These are phyloP conservation scores for Wolfiporia cocos DNA, from an alignment of 1,284 basidiomycete genomes.

Conservation along the genomic window DNA sequence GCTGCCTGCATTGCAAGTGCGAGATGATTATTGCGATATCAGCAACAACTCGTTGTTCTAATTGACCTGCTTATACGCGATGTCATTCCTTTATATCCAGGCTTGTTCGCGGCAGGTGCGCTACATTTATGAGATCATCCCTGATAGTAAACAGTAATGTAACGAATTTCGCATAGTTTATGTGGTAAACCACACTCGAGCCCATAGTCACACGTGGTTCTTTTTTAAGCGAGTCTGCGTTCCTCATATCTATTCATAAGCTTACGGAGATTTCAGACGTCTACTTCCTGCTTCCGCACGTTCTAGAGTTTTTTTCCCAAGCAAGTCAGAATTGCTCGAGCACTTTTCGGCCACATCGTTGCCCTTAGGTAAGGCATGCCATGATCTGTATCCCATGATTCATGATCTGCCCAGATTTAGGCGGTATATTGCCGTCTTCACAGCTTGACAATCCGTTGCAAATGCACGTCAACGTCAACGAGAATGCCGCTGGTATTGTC, in stretches of 20 bases:
- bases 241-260: background rate
- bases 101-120: constrained; percentile 69
- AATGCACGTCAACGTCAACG: constrained; percentile 10
- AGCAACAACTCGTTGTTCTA: constrained; percentile 54
- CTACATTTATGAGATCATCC: too few relatives aligned
- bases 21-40: constrained; percentile 2
- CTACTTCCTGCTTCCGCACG: constrained; percentile 66
- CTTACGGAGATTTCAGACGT: constrained; percentile 35
- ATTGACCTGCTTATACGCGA: constrained; percentile 62
- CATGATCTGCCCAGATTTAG: constrained; percentile 48
- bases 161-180: constrained; percentile 52
- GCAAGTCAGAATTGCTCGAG: constrained; percentile 48
- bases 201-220: constrained; percentile 73
- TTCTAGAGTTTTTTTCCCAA: constrained; percentile 70
- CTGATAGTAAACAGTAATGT: too few relatives aligned
- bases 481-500: too few relatives aligned
- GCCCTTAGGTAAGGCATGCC: constrained; percentile 45
- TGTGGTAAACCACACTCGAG: constrained; percentile 80
- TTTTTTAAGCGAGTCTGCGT: constrained; percentile 52
- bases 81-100: constrained; percentile 67
- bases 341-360: constrained; percentile 51
- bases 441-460: constrained; percentile 42
- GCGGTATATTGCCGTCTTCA: constrained; percentile 45
- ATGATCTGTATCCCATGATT: background rate
- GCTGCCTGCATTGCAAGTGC: constrained; percentile 1